Percentiles rank a stretch among this genome's conserved stretches.
Conservation (phyloP, 2,329 filamentous ascomycete genomes). For the Sclerotinia nivalis region DNA sequence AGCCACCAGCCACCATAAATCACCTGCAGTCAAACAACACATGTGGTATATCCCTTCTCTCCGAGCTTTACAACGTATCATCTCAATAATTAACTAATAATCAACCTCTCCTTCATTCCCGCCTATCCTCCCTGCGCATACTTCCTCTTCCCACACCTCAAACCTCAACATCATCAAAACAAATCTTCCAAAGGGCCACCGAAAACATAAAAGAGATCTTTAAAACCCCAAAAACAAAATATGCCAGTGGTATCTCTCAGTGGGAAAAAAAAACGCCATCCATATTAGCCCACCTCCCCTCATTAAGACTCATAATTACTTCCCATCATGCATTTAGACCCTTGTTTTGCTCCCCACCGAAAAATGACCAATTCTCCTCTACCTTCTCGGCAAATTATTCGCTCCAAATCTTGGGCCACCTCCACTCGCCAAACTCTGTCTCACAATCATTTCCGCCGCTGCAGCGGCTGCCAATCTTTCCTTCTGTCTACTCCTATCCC, state of each 20-base stretch:
- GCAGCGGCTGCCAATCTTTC: constrained; percentile 87
- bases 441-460: constrained; percentile 90
- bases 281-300: constrained; percentile 2
- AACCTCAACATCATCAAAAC: background rate
- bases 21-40: too few relatives aligned
- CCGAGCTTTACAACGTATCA: too few relatives aligned
- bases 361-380: background rate
- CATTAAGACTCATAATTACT: constrained; percentile 13
- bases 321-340: constrained; percentile 1
- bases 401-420: constrained; percentile 42
- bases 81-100: background rate
- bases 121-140: background rate
- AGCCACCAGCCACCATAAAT: too few relatives aligned
- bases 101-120: background rate
- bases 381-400: constrained; percentile 41
- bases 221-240: constrained; percentile 8
- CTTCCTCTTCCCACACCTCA: background rate
- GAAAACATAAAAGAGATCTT: background rate
- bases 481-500: constrained; percentile 89
- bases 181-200: background rate
- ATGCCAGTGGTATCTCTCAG: constrained; percentile 17
- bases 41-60: too few relatives aligned
- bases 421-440: constrained; percentile 75
- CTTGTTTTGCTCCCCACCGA: background rate
- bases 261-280: constrained; percentile 13